A percentile compares a stretch with the other conserved stretches of the same genome.
These are phyloP conservation scores for Abrus pulchellus DNA, from an alignment of 306 rosid genomes.

Conservation along the genomic window DNA sequence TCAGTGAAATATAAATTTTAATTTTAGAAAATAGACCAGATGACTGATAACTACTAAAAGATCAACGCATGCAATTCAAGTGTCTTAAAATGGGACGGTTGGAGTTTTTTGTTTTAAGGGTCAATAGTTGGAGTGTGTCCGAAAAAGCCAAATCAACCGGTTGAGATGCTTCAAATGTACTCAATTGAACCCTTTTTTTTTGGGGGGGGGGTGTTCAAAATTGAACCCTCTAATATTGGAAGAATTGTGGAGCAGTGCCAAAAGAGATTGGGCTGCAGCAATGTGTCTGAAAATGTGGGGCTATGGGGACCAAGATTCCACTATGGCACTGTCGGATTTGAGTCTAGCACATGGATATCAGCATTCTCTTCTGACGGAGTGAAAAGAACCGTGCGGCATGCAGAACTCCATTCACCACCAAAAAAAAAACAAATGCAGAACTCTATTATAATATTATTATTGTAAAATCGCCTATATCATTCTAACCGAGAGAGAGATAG, in stretches of 20 bases:
- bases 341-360: background rate
- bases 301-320: constrained; percentile 17
- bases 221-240: background rate
- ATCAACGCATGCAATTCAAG: background rate
- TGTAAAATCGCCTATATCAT: too few species aligned
- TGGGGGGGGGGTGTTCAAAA: too few species aligned
- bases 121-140: background rate
- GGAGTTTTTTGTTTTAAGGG: background rate
- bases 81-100: background rate
- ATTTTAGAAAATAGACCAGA: too few species aligned
- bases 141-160: background rate
- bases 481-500: too few species aligned
- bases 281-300: constrained; percentile 5
- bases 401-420: too few species aligned
- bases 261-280: background rate
- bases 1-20: too few species aligned
- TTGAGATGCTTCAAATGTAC: background rate
- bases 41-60: too few species aligned
- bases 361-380: too few species aligned
- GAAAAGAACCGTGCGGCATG: too few species aligned
- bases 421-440: too few species aligned
- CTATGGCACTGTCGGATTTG: background rate
- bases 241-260: background rate
- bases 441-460: too few species aligned
- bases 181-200: background rate